These are phyloP conservation scores for Mucor piriformis DNA, from an alignment of 371 early-diverging fungal genomes.

Conservation along the genomic window DNA sequence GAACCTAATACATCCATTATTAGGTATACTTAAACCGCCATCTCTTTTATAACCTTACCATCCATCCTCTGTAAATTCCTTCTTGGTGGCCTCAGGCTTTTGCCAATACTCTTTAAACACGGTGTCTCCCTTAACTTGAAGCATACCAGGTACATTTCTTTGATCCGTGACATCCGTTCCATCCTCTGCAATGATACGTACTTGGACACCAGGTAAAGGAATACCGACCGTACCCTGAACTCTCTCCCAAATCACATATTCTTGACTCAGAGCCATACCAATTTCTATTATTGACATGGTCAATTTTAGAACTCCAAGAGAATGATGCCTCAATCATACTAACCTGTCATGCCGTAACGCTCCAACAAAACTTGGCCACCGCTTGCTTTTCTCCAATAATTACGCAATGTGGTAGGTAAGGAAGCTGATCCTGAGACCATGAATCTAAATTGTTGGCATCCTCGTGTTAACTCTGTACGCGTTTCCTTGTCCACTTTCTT, in stretches of 20 bases:
- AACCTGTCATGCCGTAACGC: slow-evolving; percentile 84
- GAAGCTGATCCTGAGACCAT: slow-evolving; percentile 83
- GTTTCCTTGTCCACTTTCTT: slow-evolving; percentile 26
- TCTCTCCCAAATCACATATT: slow-evolving; percentile 50
- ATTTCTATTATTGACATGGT: slow-evolving; percentile 55
- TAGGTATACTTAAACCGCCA: too few relatives aligned
- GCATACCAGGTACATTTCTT: slow-evolving; percentile 63
- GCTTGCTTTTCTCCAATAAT: slow-evolving; percentile 69
- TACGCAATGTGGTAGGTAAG: slow-evolving; percentile 68
- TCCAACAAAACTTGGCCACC: slow-evolving; percentile 76
- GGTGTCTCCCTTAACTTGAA: slow-evolving; percentile 70
- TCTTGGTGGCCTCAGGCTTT: slow-evolving; percentile 72
- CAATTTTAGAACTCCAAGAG: background rate
- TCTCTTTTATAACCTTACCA: slow-evolving; percentile 48
- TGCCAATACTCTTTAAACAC: slow-evolving; percentile 81
- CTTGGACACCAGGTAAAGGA: slow-evolving; percentile 76
- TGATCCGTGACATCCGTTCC: slow-evolving; percentile 54
- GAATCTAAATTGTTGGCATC: slow-evolving; percentile 72
- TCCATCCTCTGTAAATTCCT: slow-evolving; percentile 71
- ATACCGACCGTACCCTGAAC: slow-evolving; percentile 75
- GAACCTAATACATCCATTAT: slow-evolving; percentile 66
- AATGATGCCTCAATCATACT: background rate
- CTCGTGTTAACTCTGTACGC: slow-evolving; percentile 38
- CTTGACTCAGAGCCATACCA: slow-evolving; percentile 87
- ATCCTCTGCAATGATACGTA: slow-evolving; percentile 59